Base-by-base conservation (phyloP, 2,329 filamentous ascomycete species). In the Dactylellina leptospora region DNA sequence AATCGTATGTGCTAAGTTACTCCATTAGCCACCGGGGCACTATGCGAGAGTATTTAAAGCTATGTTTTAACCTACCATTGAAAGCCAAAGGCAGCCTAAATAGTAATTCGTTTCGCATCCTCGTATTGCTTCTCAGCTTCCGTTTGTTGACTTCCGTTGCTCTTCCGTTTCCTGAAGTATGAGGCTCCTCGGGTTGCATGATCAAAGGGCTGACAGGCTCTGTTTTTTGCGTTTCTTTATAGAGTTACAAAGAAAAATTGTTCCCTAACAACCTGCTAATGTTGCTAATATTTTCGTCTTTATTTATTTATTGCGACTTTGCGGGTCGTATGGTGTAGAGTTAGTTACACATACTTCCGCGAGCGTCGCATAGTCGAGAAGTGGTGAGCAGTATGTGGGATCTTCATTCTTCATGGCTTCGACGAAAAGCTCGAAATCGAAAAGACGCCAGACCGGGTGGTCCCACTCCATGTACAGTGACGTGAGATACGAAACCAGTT, bases 261-360 rank as follows among this genome's bases (percentile, higher is more conserved):
- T n/a, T 44, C 6, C 28, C n/a, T 18, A 10, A 20, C 3, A n/a
- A 18, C 16, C 18, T 18, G 40, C 18, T 45, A 6, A n/a, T n/a
- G n/a, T n/a, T n/a, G n/a, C 8, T 51, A 30, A n/a, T 53, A 33
- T 36, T 18, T 22, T 50, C 20, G n/a, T n/a, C n/a, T n/a, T n/a
- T n/a, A n/a, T 40, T 23, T n/a, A n/a, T 55, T 45, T 55, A 18
- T n/a, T 54, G 44, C 51, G 58, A 42, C 23, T 47, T n/a, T 54
- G 51, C 58, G 58, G 28, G 44, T 45, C 51, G 51, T 63, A 69
- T 55, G 55, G 40, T 62, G 50, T 27, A 50, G 50, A 60, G n/a
- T 48, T 61, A 54, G 58, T 71, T 71, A 71, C 66, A 71, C 66
- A 71, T 58, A 58, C 66, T 71, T 71, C 66, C 27, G 66, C 66